Percentiles rank a stretch among this genome's conserved stretches.
phyloP scores from a whole-genome alignment of 805 yeast genomes.

The Saturnispora silvae region DNA sequence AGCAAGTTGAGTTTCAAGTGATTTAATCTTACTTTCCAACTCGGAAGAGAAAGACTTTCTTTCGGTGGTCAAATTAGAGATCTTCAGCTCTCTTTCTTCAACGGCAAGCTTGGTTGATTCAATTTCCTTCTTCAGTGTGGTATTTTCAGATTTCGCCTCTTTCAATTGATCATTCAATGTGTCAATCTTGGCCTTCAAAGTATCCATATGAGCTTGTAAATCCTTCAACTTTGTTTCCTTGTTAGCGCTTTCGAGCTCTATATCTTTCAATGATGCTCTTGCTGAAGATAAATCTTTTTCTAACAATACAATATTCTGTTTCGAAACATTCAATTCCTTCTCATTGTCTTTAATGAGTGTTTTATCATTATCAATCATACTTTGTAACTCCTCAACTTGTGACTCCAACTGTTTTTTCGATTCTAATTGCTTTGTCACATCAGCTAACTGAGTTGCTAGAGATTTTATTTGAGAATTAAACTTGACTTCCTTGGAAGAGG shows the following conservation, averaged over 20 bases:
- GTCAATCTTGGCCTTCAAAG: conserved; percentile 9
- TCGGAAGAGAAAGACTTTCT: conserved; percentile 6
- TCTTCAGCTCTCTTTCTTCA: conserved; percentile 26
- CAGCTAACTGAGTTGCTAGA: conserved; percentile 44
- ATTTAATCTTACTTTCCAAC: conserved; percentile 1
- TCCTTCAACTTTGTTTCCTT: conserved; percentile 1
- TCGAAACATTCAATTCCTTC: conserved; percentile 28
- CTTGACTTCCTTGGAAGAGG: conserved; percentile 30
- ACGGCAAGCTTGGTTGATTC: conserved; percentile 20
- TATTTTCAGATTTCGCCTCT: background rate
- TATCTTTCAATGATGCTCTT: conserved; percentile 14
- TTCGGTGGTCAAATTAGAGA: conserved; percentile 14
- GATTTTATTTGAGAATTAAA: conserved; percentile 46
- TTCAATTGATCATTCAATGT: conserved; percentile 14
- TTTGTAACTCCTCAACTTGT: conserved; percentile 24
- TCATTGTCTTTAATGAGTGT: conserved; percentile 30
- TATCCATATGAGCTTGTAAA: conserved; percentile 6
- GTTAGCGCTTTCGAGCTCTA: conserved; percentile 11
- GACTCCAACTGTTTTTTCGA: conserved; percentile 24
- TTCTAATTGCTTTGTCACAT: conserved; percentile 25
- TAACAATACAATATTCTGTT: conserved; percentile 20
- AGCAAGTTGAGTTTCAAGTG: conserved; percentile 4
- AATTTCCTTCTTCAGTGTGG: conserved; percentile 23
- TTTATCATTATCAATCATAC: conserved; percentile 25
- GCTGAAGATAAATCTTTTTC: conserved; percentile 17